phyloP scores from a whole-genome alignment of 2,329 filamentous ascomycete genomes.

The Phialemoniopsis sp. region DNA sequence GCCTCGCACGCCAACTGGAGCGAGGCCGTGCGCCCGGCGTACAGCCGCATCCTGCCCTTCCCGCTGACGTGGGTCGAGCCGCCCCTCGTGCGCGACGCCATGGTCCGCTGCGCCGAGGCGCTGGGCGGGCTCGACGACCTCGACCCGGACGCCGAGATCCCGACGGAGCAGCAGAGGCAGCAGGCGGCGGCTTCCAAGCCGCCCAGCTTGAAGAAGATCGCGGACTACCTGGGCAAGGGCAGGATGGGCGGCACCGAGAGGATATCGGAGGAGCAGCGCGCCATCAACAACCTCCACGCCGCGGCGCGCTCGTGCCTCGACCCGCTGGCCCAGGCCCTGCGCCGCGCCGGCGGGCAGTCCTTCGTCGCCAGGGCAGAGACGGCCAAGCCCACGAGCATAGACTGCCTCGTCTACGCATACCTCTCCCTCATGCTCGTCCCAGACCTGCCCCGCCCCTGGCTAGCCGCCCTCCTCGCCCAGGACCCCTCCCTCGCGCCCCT shows the following conservation, averaged over 20 bases:
- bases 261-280: slow-evolving; percentile 5
- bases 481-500: too few species aligned
- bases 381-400: slow-evolving; percentile 59
- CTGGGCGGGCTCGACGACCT: slow-evolving; percentile 66
- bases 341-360: slow-evolving; percentile 19
- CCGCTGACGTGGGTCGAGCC: slow-evolving; percentile 86
- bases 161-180: slow-evolving; percentile 16
- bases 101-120: slow-evolving; percentile 65
- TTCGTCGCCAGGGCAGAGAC: slow-evolving; percentile 18
- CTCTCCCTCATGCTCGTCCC: slow-evolving; percentile 63
- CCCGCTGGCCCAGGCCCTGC: slow-evolving; percentile 15
- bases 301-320: too few species aligned
- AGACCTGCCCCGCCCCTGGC: slow-evolving; percentile 26
- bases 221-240: too few species aligned
- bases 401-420: slow-evolving; percentile 80
- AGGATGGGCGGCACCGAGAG: not conserved
- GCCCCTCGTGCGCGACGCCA: slow-evolving; percentile 64
- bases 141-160: slow-evolving; percentile 44
- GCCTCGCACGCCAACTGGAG: slow-evolving; percentile 87
- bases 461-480: slow-evolving; percentile 15
- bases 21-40: slow-evolving; percentile 71
- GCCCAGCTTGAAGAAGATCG: slow-evolving; percentile 13
- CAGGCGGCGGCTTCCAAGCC: slow-evolving; percentile 24
- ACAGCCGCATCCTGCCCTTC: slow-evolving; percentile 75
- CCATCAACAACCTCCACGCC: slow-evolving; percentile 11